These are phyloP conservation scores for Lecanoromycetidae sp. DNA, from an alignment of 2,329 filamentous ascomycete species.

Conservation along the genomic window DNA sequence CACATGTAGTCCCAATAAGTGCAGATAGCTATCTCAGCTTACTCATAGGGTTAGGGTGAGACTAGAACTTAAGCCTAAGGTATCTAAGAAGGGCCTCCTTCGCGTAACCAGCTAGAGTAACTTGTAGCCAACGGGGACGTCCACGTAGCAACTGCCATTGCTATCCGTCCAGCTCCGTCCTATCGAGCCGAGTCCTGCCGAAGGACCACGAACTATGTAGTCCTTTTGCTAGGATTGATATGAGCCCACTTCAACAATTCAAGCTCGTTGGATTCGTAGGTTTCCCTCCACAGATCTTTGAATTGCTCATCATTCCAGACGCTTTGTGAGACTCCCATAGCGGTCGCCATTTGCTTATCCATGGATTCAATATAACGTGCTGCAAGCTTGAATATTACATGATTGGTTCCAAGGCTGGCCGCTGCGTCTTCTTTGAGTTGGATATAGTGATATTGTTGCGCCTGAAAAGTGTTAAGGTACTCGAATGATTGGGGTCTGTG, in stretches of 20 bases:
- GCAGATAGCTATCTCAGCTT: too few species aligned
- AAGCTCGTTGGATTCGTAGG: not conserved
- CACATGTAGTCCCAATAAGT: too few species aligned
- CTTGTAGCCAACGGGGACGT: too few species aligned
- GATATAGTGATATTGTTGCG: not conserved
- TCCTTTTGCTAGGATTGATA: not conserved
- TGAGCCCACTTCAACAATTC: slow-evolving; percentile 1
- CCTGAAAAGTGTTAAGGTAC: not conserved
- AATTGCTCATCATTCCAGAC: not conserved
- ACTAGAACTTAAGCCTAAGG: too few species aligned
- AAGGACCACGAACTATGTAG: not conserved
- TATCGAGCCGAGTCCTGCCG: too few species aligned
- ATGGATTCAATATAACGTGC: not conserved
- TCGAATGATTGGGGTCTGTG: not conserved
- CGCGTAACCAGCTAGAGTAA: too few species aligned
- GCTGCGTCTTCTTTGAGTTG: slow-evolving; percentile 2
- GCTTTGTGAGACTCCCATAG: not conserved
- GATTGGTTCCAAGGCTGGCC: not conserved
- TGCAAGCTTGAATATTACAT: not conserved
- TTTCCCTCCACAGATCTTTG: not conserved
- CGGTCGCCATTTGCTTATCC: not conserved
- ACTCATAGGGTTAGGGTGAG: too few species aligned
- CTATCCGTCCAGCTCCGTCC: too few species aligned
- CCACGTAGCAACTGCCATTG: too few species aligned
- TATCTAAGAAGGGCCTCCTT: too few species aligned